Percentiles rank a stretch among this genome's conserved stretches.
Evolutionary conservation across 2,329 filamentous ascomycete genomes (phyloP).

Genomic region (Botrytis elliptica): DNA sequence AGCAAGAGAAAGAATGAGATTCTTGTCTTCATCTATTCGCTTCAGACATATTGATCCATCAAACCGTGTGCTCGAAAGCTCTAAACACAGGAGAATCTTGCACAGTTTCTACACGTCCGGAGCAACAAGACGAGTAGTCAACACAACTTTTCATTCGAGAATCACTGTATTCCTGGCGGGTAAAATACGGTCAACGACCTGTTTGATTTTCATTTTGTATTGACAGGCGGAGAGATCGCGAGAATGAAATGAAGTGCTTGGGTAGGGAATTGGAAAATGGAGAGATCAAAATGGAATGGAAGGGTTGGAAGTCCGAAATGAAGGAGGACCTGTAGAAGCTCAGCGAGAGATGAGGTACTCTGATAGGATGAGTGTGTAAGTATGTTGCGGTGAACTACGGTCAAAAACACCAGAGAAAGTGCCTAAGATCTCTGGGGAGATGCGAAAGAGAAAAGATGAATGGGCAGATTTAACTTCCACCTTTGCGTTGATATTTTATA

Average conservation of each 20-base stretch:
- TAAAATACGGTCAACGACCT: not conserved
- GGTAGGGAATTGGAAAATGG: not conserved
- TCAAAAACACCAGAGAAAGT: no score
- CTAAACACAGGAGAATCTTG: slow-evolving; percentile 47
- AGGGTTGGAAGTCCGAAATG: not conserved
- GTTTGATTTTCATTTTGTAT: not conserved
- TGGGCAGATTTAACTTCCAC: not conserved
- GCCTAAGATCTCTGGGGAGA: not conserved
- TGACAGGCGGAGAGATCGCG: not conserved
- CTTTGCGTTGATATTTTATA: not conserved
- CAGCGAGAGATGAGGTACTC: not conserved
- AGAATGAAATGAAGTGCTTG: not conserved
- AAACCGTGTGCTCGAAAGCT: slow-evolving; percentile 47
- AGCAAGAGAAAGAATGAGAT: accelerated
- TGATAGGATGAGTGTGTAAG: not conserved
- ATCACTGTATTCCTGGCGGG: not conserved
- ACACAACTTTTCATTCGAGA: not conserved
- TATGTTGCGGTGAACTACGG: not conserved
- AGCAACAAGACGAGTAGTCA: slow-evolving; percentile 41
- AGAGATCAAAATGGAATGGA: not conserved
- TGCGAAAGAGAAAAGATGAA: not conserved
- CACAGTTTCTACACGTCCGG: slow-evolving; percentile 50
- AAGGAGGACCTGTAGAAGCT: not conserved
- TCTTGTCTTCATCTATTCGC: slow-evolving; percentile 48
- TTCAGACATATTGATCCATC: slow-evolving; percentile 51